Base-by-base conservation (phyloP, 1,284 basidiomycete genomes). In the Meripilus lineatus region DNA sequence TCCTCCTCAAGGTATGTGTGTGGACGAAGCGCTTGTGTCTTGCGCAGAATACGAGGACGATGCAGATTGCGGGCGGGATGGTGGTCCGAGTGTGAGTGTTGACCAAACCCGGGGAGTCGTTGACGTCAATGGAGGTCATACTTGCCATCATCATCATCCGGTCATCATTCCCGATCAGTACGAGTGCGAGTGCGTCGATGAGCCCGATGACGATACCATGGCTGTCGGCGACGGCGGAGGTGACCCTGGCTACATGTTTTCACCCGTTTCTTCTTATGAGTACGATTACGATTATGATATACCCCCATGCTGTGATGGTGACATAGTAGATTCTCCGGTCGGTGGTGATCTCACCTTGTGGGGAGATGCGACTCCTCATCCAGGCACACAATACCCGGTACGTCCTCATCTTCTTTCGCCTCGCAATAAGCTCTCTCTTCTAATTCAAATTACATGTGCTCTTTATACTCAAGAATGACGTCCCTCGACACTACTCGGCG, bases 31-130 rank as follows among this genome's bases (percentile, higher is more conserved):
- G 17, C 18, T 32, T n/a, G 32, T 45, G 43, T 36, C 43, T 45
- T 45, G 43, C 43, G 43, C 32, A 33, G 43, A 38, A 45, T 45
- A 45, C 32, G 43, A 38, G 37, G 43, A 45, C n/a, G n/a, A n/a
- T n/a, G n/a, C n/a, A n/a, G n/a, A n/a, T n/a, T n/a, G n/a, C n/a
- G n/a, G n/a, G n/a, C n/a, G n/a, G n/a, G n/a, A n/a, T n/a, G n/a
- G n/a, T n/a, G n/a, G n/a, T n/a, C n/a, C n/a, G n/a, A n/a, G n/a
- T n/a, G n/a, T n/a, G n/a, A n/a, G n/a, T n/a, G 26, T 32, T 15
- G 25, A 18, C 32, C 13, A 8, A 30, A 30, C n/a, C 28, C 8
- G n/a, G 8, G 10, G 28, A 30, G 10, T 30, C 28, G 8, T n/a
- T n/a, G 28, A 10, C 8, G 8, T 30, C n/a, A n/a, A 30, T 30